These are phyloP conservation scores for Diaporthe ilicicola DNA, from an alignment of 2,329 filamentous ascomycete genomes.

Conservation along the genomic window DNA sequence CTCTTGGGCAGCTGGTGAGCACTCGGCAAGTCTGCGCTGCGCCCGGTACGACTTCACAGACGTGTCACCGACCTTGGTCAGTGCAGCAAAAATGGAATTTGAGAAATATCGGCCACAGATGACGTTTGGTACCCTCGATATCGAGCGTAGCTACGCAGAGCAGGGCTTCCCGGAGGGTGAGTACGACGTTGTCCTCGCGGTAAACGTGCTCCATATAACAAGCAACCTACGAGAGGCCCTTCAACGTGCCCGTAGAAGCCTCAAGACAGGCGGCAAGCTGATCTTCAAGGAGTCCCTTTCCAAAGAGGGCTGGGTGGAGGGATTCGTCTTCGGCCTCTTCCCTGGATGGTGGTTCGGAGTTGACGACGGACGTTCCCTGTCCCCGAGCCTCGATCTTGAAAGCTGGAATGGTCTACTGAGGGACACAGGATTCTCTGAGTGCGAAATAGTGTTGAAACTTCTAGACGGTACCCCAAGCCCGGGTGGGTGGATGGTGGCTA, in stretches of 20 bases:
- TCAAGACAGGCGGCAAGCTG: constrained; percentile 48
- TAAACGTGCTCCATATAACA: constrained; percentile 43
- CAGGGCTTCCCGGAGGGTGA: constrained; percentile 43
- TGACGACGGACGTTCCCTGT: not conserved
- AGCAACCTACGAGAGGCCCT: constrained; percentile 35
- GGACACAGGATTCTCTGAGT: not conserved
- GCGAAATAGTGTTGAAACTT: not conserved
- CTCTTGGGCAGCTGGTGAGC: constrained; percentile 27
- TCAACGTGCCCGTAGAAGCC: constrained; percentile 39
- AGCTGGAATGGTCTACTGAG: not conserved
- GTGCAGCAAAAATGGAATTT: constrained; percentile 43
- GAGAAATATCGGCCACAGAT: constrained; percentile 38
- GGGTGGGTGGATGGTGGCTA: no score
- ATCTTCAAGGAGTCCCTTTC: constrained; percentile 17
- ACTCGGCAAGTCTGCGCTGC: constrained; percentile 20
- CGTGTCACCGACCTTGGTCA: constrained; percentile 49
- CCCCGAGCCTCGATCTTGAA: not conserved
- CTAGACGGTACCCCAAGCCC: no score
- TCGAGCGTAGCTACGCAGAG: constrained; percentile 37
- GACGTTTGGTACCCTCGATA: constrained; percentile 39
- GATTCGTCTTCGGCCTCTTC: constrained; percentile 18
- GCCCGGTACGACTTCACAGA: constrained; percentile 52
- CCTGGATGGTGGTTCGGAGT: not conserved
- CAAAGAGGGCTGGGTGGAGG: not conserved
- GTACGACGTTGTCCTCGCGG: constrained; percentile 44